These are phyloP conservation scores for Aspergillus pseudotamarii DNA, from an alignment of 2,329 filamentous ascomycete species.

Conservation along the genomic window DNA sequence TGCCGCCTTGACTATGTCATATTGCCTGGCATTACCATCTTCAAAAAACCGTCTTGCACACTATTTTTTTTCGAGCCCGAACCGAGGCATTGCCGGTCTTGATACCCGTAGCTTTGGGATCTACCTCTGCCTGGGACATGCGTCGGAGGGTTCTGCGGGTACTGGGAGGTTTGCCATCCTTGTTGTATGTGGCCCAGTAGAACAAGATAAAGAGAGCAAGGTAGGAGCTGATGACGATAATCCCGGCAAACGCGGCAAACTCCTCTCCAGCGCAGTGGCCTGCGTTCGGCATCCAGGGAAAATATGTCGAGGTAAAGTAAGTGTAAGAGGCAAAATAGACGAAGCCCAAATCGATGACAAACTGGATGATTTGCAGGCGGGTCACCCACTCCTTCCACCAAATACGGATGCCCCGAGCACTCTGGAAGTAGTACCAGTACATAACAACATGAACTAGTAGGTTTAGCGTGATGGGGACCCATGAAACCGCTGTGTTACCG, in stretches of 20 bases:
- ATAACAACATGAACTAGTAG: slow-evolving; percentile 92
- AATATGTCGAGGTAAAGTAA: slow-evolving; percentile 92
- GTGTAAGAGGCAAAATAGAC: slow-evolving; percentile 98
- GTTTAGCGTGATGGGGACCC: slow-evolving; percentile 90
- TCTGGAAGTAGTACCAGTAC: slow-evolving; percentile 99
- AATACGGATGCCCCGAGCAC: slow-evolving; percentile 87
- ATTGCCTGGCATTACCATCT: not conserved
- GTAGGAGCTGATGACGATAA: not conserved
- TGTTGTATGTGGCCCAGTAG: not conserved
- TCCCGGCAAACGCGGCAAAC: not conserved
- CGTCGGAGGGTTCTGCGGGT: not conserved
- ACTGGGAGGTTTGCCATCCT: not conserved
- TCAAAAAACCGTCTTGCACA: too few species aligned
- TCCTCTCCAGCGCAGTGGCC: slow-evolving; percentile 4
- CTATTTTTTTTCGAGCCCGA: not conserved
- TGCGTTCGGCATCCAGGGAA: slow-evolving; percentile 69
- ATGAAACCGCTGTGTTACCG: slow-evolving; percentile 87
- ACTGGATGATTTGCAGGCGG: slow-evolving; percentile 93
- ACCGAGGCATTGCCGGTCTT: not conserved
- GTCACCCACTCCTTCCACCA: slow-evolving; percentile 99
- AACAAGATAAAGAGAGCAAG: not conserved
- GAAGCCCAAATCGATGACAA: slow-evolving; percentile 93
- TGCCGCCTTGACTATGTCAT: not conserved
- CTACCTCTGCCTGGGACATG: not conserved
- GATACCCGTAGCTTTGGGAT: not conserved